phyloP scores from a whole-genome alignment of 2,329 filamentous ascomycete genomes.

The Venturia carpophila region DNA sequence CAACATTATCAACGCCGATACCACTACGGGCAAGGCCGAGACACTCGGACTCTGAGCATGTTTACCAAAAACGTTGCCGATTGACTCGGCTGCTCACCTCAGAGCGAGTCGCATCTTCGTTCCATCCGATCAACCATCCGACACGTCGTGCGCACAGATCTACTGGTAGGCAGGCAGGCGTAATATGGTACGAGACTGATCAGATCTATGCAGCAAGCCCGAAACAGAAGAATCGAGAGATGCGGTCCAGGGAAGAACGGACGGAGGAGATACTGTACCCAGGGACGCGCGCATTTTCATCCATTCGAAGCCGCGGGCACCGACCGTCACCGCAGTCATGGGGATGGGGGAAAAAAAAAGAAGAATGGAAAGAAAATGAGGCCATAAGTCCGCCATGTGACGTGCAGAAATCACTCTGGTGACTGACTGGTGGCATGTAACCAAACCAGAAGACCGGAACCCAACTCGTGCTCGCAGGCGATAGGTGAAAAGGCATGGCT shows the following conservation, averaged over 20 bases:
- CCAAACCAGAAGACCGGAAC: constrained; percentile 4
- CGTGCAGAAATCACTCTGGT: not conserved
- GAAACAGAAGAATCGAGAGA: not conserved
- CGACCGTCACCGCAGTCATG: no score
- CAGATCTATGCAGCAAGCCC: not conserved
- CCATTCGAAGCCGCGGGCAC: no score
- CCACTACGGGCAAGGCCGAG: not conserved
- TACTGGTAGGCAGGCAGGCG: not conserved
- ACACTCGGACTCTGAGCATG: not conserved
- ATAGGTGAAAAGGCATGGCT: not conserved
- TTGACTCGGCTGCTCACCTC: not conserved
- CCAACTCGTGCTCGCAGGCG: not conserved
- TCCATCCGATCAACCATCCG: not conserved
- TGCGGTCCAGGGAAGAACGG: not conserved
- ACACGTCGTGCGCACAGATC: not conserved
- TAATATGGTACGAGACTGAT: not conserved
- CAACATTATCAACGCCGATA: not conserved
- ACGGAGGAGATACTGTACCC: no score
- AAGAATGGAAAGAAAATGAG: no score
- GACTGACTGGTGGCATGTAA: not conserved
- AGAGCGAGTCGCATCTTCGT: not conserved
- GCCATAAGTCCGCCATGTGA: not conserved
- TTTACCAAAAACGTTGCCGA: not conserved
- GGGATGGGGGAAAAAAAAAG: no score
- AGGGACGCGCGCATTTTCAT: no score